A percentile compares a stretch with the other conserved stretches of the same genome.
Conservation (phyloP, 148 eudicot species). For the Nepenthes mirabilis region DNA sequence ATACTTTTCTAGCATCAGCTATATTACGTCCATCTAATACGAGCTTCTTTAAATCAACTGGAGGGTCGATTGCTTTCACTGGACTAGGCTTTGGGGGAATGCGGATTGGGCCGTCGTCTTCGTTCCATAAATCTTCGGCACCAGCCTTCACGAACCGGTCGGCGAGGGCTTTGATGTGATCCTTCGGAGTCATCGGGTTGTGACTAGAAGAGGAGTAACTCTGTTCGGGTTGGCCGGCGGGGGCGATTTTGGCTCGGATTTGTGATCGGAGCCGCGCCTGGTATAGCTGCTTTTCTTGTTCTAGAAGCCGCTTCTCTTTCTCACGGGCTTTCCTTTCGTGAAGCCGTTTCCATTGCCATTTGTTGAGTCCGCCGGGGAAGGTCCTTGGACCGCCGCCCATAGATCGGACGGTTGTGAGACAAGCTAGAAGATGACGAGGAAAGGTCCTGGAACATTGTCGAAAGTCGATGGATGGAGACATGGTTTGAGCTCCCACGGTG, state of each 20-base stretch:
- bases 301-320: slow-evolving; percentile 54
- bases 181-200: slow-evolving; percentile 40
- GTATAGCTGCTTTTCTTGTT: slow-evolving; percentile 68
- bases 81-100: not conserved
- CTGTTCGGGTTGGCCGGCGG: slow-evolving; percentile 3
- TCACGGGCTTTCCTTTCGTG: slow-evolving; percentile 74
- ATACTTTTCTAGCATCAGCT: not conserved
- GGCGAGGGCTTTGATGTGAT: slow-evolving; percentile 64
- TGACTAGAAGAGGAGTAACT: slow-evolving; percentile 8
- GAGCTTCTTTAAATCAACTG: slow-evolving; percentile 32
- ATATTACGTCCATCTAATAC: slow-evolving; percentile 5
- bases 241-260: slow-evolving; percentile 34
- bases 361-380: slow-evolving; percentile 81
- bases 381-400: slow-evolving; percentile 90
- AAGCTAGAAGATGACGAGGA: not conserved
- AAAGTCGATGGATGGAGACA: no score
- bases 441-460: no score
- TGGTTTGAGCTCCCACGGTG: no score
- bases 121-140: slow-evolving; percentile 79
- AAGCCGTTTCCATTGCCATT: slow-evolving; percentile 87
- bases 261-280: slow-evolving; percentile 67
- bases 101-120: slow-evolving; percentile 47
- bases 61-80: slow-evolving; percentile 2
- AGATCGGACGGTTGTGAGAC: slow-evolving; percentile 18
- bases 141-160: slow-evolving; percentile 72